Evolutionary conservation across 306 rosid genomes (phyloP).

Genomic region (Quercus mongolica): DNA sequence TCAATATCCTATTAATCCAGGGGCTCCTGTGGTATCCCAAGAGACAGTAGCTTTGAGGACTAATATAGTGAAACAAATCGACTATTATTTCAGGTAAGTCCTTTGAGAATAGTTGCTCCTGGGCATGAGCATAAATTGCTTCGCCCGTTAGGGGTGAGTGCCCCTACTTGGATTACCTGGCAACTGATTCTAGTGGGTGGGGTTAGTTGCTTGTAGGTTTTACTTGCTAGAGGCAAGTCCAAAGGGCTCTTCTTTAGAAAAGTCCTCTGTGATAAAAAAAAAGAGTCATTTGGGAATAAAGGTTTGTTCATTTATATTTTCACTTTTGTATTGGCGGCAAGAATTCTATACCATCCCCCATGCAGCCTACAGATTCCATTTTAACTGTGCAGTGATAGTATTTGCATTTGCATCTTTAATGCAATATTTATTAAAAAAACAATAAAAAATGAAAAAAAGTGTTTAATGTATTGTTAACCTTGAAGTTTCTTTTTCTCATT

Average conservation of each 20-base stretch:
- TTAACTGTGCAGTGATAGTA: neutral
- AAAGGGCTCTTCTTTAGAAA: too few relatives aligned
- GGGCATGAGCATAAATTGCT: too few relatives aligned
- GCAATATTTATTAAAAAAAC: neutral
- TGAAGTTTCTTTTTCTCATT: slow-evolving; percentile 2
- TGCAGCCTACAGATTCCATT: neutral
- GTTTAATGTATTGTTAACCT: neutral
- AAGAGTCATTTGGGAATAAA: neutral
- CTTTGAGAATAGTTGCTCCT: neutral
- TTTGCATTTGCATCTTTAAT: neutral
- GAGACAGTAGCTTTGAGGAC: slow-evolving; percentile 51
- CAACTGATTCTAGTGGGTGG: too few relatives aligned
- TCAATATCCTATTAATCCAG: slow-evolving; percentile 56
- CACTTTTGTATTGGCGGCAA: neutral
- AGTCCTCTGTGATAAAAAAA: too few relatives aligned
- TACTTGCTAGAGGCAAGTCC: too few relatives aligned
- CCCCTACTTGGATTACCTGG: too few relatives aligned
- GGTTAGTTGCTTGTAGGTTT: too few relatives aligned
- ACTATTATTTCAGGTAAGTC: slow-evolving; percentile 82
- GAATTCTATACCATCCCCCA: neutral
- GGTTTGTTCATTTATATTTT: slow-evolving; percentile 4
- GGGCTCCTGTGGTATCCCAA: slow-evolving; percentile 43
- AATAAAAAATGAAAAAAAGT: neutral
- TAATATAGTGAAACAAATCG: slow-evolving; percentile 74
- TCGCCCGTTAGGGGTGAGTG: too few relatives aligned